These are phyloP conservation scores for Trametopsis cervina DNA, from an alignment of 768 basidiomycete genomes.

Conservation along the genomic window DNA sequence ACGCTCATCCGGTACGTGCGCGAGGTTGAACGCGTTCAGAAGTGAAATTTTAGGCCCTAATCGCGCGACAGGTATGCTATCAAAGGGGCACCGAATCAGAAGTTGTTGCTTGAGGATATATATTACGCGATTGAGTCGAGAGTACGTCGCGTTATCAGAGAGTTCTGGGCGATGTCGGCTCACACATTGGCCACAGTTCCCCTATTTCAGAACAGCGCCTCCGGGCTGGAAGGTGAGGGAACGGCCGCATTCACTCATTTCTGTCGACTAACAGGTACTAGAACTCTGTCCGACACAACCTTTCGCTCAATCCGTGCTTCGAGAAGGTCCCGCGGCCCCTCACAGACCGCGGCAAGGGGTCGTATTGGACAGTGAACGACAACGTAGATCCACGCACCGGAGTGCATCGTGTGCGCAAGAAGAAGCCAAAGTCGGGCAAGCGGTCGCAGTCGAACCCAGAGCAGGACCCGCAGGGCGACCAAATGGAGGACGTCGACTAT, in stretches of 20 bases:
- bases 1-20: slow-evolving; percentile 78
- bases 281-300: slow-evolving; percentile 90
- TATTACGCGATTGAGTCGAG: slow-evolving; percentile 89
- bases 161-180: slow-evolving; percentile 37
- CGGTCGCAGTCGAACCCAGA: slow-evolving; percentile 3
- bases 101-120: slow-evolving; percentile 80
- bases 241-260: slow-evolving; percentile 24
- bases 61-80: slow-evolving; percentile 67
- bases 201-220: slow-evolving; percentile 81
- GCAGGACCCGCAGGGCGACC: background rate
- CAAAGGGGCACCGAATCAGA: slow-evolving; percentile 85
- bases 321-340: slow-evolving; percentile 89
- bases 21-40: background rate
- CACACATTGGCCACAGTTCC: slow-evolving; percentile 49
- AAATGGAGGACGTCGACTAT: slow-evolving; percentile 51
- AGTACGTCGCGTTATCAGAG: slow-evolving; percentile 47
- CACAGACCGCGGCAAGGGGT: slow-evolving; percentile 86
- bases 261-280: slow-evolving; percentile 26
- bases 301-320: slow-evolving; percentile 86
- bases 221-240: slow-evolving; percentile 85
- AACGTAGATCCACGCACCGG: slow-evolving; percentile 86
- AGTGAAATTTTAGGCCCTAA: slow-evolving; percentile 4
- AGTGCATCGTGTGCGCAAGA: slow-evolving; percentile 84
- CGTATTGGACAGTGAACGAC: slow-evolving; percentile 90
- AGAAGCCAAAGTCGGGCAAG: slow-evolving; percentile 56